Conservation (phyloP, 495 filamentous ascomycete species). For the Xylaria cubensis region DNA sequence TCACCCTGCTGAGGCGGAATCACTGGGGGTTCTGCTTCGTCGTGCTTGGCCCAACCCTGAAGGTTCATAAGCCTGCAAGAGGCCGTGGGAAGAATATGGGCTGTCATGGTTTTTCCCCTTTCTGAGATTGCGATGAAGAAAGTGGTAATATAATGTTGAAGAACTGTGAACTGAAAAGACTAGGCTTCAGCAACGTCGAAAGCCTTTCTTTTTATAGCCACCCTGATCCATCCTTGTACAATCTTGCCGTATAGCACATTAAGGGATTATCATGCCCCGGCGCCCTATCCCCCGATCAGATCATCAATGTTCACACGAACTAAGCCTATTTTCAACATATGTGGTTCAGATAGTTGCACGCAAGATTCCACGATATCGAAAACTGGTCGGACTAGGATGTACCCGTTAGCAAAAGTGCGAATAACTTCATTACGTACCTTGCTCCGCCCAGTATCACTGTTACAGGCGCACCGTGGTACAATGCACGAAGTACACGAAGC, state of each 20-base stretch:
- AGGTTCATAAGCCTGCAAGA: constrained; percentile 30
- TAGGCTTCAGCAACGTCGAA: neutral
- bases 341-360: neutral
- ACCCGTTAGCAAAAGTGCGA: constrained; percentile 6
- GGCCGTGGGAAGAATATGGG: constrained; percentile 27
- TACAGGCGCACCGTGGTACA: constrained; percentile 9
- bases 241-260: neutral
- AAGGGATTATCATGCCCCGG: neutral
- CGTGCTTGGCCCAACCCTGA: constrained; percentile 28
- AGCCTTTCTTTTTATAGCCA: constrained; percentile 1
- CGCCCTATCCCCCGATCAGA: constrained; percentile 11
- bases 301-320: constrained; percentile 10
- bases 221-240: neutral
- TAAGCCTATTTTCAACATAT: neutral
- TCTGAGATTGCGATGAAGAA: neutral
- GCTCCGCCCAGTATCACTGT: constrained; percentile 7
- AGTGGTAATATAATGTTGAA: neutral
- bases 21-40: constrained; percentile 28
- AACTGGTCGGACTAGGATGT: neutral
- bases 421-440: constrained; percentile 4
- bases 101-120: constrained; percentile 29
- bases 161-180: neutral
- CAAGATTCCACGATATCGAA: constrained; percentile 8
- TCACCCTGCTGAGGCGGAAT: constrained; percentile 28
- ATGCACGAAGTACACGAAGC: neutral